A percentile compares a stretch with the other conserved stretches of the same genome.
Evolutionary conservation across 2,329 filamentous ascomycete species (phyloP).

Genomic region (Drechslerella dactyloides): DNA sequence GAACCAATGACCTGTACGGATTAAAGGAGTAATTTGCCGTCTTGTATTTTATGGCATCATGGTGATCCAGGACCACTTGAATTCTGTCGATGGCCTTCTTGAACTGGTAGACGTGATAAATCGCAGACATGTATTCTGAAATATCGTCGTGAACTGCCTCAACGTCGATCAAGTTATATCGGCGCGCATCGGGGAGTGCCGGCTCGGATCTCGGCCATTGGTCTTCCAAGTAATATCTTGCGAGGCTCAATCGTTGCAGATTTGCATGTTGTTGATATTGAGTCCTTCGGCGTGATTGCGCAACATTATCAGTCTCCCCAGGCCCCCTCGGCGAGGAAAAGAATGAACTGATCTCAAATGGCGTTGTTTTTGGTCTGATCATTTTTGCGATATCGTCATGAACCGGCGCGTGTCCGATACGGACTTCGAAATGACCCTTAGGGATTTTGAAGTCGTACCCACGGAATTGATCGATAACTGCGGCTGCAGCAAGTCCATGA

Average conservation of each 20-base stretch:
- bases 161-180: constrained; percentile 13
- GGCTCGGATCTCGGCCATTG: constrained; percentile 14
- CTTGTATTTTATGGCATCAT: neutral
- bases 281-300: constrained; percentile 5
- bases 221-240: constrained; percentile 8
- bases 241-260: constrained; percentile 1
- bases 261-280: constrained; percentile 8
- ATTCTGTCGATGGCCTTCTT: constrained; percentile 20
- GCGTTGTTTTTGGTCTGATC: constrained; percentile 4
- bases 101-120: constrained; percentile 4
- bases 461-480: constrained; percentile 13
- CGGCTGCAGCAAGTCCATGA: constrained; percentile 32
- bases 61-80: neutral
- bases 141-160: constrained; percentile 15
- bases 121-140: constrained; percentile 5
- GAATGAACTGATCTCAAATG: constrained; percentile 7
- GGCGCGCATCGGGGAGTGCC: neutral
- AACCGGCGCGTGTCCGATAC: neutral
- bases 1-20: neutral
- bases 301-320: constrained; percentile 3
- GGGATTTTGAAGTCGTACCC: constrained; percentile 16
- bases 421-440: constrained; percentile 15
- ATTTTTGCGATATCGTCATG: neutral
- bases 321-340: neutral
- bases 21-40: constrained; percentile 9